These are phyloP conservation scores for Catharanthus roseus DNA, from an alignment of 257 asterid genomes.

Conservation along the genomic window DNA sequence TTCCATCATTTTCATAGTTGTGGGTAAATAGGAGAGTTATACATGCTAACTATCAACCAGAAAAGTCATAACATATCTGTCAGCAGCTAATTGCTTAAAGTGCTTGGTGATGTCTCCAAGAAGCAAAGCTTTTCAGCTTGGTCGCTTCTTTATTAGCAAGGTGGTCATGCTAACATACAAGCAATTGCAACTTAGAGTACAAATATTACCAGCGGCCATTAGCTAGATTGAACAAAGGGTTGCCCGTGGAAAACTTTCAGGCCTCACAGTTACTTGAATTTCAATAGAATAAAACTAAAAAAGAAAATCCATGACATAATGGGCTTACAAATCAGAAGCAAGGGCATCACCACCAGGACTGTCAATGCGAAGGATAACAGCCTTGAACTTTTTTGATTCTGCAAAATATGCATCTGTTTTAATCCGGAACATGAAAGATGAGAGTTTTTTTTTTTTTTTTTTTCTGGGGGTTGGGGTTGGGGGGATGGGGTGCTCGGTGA, in stretches of 20 bases:
- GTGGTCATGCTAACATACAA: neutral
- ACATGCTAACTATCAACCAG: neutral
- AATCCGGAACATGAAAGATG: constrained; percentile 1
- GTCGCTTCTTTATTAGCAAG: neutral
- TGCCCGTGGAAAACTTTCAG: neutral
- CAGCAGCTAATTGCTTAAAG: neutral
- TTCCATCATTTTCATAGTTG: neutral
- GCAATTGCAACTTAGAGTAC: neutral
- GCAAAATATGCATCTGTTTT: constrained; percentile 21
- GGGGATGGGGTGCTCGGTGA: too few relatives aligned
- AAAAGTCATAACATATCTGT: neutral
- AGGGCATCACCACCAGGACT: constrained; percentile 99
- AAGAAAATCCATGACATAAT: constrained; percentile 6
- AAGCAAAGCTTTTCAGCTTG: neutral
- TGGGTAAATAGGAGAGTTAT: neutral
- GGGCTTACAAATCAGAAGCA: constrained; percentile 95
- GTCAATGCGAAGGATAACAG: constrained; percentile 86
- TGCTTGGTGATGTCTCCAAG: neutral
- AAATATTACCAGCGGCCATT: neutral
- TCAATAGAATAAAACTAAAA: constrained; percentile 2
- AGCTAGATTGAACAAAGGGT: neutral
- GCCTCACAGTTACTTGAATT: neutral
- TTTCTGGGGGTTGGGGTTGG: too few relatives aligned
- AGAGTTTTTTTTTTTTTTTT: too few relatives aligned
- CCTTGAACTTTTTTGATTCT: constrained; percentile 88